Conservation (phyloP, 192 early-diverging fungal genomes). For the Gaertneriomyces sp. region DNA sequence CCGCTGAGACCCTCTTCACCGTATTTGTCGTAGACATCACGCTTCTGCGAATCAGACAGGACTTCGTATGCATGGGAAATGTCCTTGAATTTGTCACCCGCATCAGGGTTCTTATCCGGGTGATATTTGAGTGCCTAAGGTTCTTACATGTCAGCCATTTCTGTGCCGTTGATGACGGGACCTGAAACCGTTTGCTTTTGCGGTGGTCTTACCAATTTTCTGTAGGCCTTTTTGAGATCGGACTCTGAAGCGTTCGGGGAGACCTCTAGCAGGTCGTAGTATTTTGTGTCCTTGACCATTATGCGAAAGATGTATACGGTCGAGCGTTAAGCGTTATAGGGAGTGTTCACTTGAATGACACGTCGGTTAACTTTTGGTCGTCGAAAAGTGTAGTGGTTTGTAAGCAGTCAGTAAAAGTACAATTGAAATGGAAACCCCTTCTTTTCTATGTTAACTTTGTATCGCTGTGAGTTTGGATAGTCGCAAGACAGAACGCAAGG, state of each 20-base stretch:
- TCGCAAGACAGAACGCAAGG: no score
- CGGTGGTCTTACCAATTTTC: slow-evolving; percentile 60
- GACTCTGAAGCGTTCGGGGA: slow-evolving; percentile 65
- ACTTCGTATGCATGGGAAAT: slow-evolving; percentile 97
- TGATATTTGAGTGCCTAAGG: slow-evolving; percentile 78
- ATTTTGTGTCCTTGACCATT: slow-evolving; percentile 79
- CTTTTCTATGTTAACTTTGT: no score
- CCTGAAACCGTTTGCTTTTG: no score
- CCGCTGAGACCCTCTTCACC: slow-evolving; percentile 88
- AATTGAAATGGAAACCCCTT: no score
- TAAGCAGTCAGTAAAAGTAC: no score
- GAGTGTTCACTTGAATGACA: not conserved
- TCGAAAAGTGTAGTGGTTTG: no score
- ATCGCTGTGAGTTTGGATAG: no score
- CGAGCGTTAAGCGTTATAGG: not conserved
- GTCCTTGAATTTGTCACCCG: slow-evolving; percentile 94
- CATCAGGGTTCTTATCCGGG: slow-evolving; percentile 89
- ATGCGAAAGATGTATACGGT: slow-evolving; percentile 1
- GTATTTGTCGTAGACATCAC: slow-evolving; percentile 88
- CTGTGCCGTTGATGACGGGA: no score
- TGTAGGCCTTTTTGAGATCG: slow-evolving; percentile 97
- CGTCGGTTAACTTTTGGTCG: no score
- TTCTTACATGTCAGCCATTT: no score
- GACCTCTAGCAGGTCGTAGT: slow-evolving; percentile 89
- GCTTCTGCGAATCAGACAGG: slow-evolving; percentile 87